Base-by-base conservation (phyloP, 306 rosid species). In the Myrica gale region DNA sequence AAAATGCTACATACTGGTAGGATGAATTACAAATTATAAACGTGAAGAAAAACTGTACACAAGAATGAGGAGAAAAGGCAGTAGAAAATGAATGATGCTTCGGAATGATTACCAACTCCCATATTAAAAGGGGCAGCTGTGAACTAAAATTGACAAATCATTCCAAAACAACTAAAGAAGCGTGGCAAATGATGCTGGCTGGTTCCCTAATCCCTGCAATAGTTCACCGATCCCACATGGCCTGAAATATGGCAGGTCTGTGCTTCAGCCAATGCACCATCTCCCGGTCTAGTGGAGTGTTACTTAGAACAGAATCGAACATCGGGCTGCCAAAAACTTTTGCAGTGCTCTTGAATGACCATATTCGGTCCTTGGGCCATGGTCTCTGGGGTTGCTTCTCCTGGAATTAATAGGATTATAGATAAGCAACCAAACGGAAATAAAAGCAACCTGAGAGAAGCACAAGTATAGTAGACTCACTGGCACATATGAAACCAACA, bases 201-300 rank as follows among this genome's bases (percentile, higher is more conserved):
- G 68, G 80, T 77, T 83, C 81, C 88, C 80, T 77, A 79, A 48
- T 65, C 63, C 86, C 84, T 60, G 83, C 88, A 79, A 90, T 80
- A 84, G 56, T 43, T 89, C 83, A 96, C 65, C 87, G 90, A 80
- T 90, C 99, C 98, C 93, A 90, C 87, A 81, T 77, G 55, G 90
- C 97, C 73, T 89, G 96, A 89, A 78, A 92, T 80, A 85, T 79
- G 72, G 98, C 86, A 48, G 87, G 87, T 86, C 99, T 90, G 80
- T 90, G 96, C 85, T 83, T 96, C 83, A 96, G 82, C 99, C 99
- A 96, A 32, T 90, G 98, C 84, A 92, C 89, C 99, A 96, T 79
- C 68, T 96, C 99, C 84, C 76, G 78, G 88, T 96, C 99, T 85
- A 92, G 74, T 23, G 87, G 63, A 73, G 90, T 60, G 69, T 84